A percentile compares a stretch with the other conserved stretches of the same genome.
These are phyloP conservation scores for Serendipita vermifera DNA, from an alignment of 768 basidiomycete species.

Conservation along the genomic window DNA sequence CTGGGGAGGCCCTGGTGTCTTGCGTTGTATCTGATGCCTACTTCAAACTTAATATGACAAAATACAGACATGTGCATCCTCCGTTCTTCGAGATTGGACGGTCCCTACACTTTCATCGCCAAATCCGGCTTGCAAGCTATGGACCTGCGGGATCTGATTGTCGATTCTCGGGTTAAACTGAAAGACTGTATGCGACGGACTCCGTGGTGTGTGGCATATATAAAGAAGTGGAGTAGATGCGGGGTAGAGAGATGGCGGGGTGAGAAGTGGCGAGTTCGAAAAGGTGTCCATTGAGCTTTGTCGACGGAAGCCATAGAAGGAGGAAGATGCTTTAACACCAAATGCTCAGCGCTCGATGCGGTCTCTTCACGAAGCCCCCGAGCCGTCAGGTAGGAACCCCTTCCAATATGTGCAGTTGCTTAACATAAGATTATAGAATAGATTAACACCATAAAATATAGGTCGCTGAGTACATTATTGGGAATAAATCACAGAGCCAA, in stretches of 20 bases:
- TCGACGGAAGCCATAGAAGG: neutral
- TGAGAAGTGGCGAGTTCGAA: slow-evolving; percentile 87
- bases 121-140: slow-evolving; percentile 88
- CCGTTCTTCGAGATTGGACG: slow-evolving; percentile 96
- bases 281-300: slow-evolving; percentile 79
- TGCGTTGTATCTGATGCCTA: no score
- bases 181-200: slow-evolving; percentile 72
- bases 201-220: slow-evolving; percentile 75
- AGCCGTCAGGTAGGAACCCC: no score
- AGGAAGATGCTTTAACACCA: no score
- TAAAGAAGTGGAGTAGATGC: slow-evolving; percentile 80
- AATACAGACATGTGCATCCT: slow-evolving; percentile 85
- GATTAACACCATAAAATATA: no score
- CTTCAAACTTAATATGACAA: slow-evolving; percentile 95
- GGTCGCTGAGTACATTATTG: no score
- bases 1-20: slow-evolving; percentile 42
- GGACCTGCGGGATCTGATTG: slow-evolving; percentile 86
- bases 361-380: no score
- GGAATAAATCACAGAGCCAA: no score
- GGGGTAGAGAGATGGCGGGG: slow-evolving; percentile 76
- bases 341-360: no score
- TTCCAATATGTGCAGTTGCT: no score
- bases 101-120: slow-evolving; percentile 89
- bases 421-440: no score
- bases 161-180: slow-evolving; percentile 93